A percentile compares a stretch with the other conserved stretches of the same genome.
Evolutionary conservation across 2,329 filamentous ascomycete genomes (phyloP).

Genomic region (Fusarium miscanthi): DNA sequence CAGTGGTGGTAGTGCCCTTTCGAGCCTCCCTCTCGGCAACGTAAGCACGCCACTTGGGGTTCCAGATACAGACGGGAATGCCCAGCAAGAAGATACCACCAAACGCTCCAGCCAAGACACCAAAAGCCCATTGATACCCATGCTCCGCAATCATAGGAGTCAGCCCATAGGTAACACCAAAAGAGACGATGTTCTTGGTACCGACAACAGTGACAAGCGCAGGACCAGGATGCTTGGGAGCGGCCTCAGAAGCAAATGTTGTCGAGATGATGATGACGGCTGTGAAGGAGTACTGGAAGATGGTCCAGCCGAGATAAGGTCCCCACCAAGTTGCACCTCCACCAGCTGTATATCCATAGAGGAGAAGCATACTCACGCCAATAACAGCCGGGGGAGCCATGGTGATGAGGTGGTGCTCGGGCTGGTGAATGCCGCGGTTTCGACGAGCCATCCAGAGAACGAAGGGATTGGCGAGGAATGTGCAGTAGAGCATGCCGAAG

Average conservation of each 20-base stretch:
- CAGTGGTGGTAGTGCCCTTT: neutral
- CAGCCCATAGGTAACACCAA: slow-evolving; percentile 6
- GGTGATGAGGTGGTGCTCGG: slow-evolving; percentile 32
- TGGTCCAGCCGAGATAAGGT: slow-evolving; percentile 16
- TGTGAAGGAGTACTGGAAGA: slow-evolving; percentile 18
- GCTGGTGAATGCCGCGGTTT: slow-evolving; percentile 23
- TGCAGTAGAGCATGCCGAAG: slow-evolving; percentile 12
- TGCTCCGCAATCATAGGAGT: slow-evolving; percentile 12
- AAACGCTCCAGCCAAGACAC: slow-evolving; percentile 12
- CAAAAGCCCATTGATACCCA: slow-evolving; percentile 9
- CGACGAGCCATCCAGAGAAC: slow-evolving; percentile 30
- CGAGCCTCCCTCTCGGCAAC: slow-evolving; percentile 13
- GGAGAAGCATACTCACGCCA: slow-evolving; percentile 22
- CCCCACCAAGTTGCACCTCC: slow-evolving; percentile 14
- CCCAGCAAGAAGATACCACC: slow-evolving; percentile 29
- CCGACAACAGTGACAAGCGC: slow-evolving; percentile 14
- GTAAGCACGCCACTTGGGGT: slow-evolving; percentile 27
- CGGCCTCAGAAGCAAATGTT: slow-evolving; percentile 12
- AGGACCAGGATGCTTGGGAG: slow-evolving; percentile 14
- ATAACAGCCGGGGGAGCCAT: slow-evolving; percentile 25
- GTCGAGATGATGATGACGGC: slow-evolving; percentile 10
- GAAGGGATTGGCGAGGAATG: slow-evolving; percentile 7
- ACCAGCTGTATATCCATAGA: slow-evolving; percentile 13
- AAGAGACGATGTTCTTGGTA: slow-evolving; percentile 16
- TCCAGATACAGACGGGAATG: slow-evolving; percentile 29